Evolutionary conservation across 2,329 filamentous ascomycete genomes (phyloP), one percentile per base, ranked within the genome.

Genomic region (Colletotrichum nymphaeae): DNA sequence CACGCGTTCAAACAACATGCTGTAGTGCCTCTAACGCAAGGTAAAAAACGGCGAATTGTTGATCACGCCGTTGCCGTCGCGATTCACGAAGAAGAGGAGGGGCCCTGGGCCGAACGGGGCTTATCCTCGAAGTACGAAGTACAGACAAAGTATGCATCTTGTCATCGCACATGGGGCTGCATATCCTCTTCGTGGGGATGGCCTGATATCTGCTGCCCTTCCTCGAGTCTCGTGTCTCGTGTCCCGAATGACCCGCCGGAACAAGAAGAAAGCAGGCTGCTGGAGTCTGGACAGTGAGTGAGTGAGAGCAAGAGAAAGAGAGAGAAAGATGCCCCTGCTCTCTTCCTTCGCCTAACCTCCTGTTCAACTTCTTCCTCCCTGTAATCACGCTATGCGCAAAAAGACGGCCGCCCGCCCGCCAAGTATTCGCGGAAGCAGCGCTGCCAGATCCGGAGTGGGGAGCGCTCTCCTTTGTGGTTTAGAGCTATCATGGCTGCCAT

Each of bases 401-500:
- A 56, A 60, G 66, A 69, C 22, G 70, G 26, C 66, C 42, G 66
- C 49, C 26, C 30, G 66, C 59, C 26, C 30, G 70, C 59, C 70
- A 69, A 73, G 70, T 35, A 28, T 62, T 64, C 72, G 69, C 63
- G 72, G 72, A 74, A 74, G 64, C 59, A 68, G 37, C 22, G 46
- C 32, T 69, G 66, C 55, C 59, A 73, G 70, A 73, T 73, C 70
- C 70, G 70, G 59, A 28, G 70, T 73, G 70, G 70, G 59, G 66
- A 69, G 67, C n/a, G 12, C n/a, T 28, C 30, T 69, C 66, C 30
- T 37, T 55, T 65, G 60, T 26, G 42, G 70, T 32, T 72, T 62
- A 67, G 68, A 63, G 57, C 72, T 65, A 66, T 66, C 73, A 73
- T 73, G 73, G 73, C 70, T 75, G 73, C 73, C 73, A 75, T 75